Evolutionary conservation across 768 basidiomycete genomes (phyloP).

Genomic region (Cystobasidium ongulense): DNA sequence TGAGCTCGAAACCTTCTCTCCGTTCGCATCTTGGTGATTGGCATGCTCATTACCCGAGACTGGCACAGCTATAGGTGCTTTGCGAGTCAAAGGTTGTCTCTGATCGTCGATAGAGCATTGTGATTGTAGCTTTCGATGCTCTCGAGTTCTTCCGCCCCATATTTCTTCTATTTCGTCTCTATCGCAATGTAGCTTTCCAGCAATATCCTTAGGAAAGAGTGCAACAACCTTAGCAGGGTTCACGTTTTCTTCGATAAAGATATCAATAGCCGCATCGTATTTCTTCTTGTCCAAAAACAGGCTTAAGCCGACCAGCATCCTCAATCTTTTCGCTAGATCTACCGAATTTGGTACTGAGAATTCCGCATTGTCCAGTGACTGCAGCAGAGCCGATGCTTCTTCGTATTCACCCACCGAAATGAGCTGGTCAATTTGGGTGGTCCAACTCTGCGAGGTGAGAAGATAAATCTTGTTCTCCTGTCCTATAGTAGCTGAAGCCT

Average conservation of each 20-base stretch:
- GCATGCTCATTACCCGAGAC: background rate
- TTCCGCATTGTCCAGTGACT: conserved; percentile 54
- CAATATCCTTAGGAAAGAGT: conserved; percentile 70
- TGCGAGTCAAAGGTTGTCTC: conserved; percentile 38
- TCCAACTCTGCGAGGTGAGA: conserved; percentile 63
- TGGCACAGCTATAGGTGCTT: background rate
- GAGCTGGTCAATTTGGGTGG: conserved; percentile 75
- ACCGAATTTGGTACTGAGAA: conserved; percentile 60
- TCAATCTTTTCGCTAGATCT: background rate
- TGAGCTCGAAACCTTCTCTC: background rate
- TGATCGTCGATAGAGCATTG: conserved; percentile 41
- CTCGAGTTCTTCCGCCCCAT: conserved; percentile 61
- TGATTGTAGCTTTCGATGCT: conserved; percentile 41
- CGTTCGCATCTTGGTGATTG: conserved; percentile 38
- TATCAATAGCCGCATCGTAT: conserved; percentile 72
- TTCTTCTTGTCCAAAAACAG: conserved; percentile 9
- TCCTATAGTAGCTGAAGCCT: conserved; percentile 48
- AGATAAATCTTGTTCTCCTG: conserved; percentile 68
- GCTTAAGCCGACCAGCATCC: background rate
- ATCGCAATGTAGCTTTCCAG: conserved; percentile 66
- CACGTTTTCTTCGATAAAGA: conserved; percentile 75
- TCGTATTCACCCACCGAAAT: conserved; percentile 60
- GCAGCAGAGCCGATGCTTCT: conserved; percentile 71
- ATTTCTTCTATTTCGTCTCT: conserved; percentile 67
- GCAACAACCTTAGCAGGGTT: conserved; percentile 91